phyloP scores from a whole-genome alignment of 2,329 filamentous ascomycete species.

The Myriosclerotinia scirpicola region DNA sequence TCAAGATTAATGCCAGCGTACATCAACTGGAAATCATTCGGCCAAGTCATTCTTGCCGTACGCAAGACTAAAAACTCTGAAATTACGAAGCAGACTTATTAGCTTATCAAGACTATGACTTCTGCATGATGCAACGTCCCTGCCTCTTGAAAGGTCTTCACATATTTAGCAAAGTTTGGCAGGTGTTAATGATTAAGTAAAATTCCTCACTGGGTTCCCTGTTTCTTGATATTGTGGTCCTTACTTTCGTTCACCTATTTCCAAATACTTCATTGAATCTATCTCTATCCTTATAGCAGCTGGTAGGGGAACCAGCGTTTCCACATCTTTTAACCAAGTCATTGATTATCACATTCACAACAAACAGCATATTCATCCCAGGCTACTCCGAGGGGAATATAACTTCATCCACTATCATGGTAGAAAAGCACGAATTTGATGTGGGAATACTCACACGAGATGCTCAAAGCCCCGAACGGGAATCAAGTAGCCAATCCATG shows the following conservation, averaged over 20 bases:
- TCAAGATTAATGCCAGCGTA: not conserved
- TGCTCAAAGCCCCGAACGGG: not conserved
- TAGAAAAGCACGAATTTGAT: constrained; percentile 6
- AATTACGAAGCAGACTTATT: not conserved
- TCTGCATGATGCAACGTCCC: not conserved
- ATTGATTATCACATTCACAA: not conserved
- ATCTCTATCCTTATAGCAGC: not conserved
- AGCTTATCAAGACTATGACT: not conserved
- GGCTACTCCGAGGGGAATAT: not conserved
- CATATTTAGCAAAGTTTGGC: not conserved
- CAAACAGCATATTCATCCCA: not conserved
- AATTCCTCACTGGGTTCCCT: not conserved
- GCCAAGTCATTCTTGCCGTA: not conserved
- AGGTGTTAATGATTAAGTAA: not conserved
- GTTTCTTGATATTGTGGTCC: not conserved
- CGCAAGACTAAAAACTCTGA: not conserved
- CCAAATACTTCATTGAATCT: not conserved
- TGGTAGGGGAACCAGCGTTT: not conserved
- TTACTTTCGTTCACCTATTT: not conserved
- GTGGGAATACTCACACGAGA: not conserved
- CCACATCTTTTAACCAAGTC: not conserved
- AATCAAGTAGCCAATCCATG: not conserved
- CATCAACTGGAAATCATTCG: not conserved
- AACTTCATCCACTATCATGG: not conserved
- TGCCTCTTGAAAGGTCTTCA: not conserved